Evolutionary conservation across 2,329 filamentous ascomycete species (phyloP), one percentile per base, ranked within the genome.

Genomic region (Fusarium sp.): DNA sequence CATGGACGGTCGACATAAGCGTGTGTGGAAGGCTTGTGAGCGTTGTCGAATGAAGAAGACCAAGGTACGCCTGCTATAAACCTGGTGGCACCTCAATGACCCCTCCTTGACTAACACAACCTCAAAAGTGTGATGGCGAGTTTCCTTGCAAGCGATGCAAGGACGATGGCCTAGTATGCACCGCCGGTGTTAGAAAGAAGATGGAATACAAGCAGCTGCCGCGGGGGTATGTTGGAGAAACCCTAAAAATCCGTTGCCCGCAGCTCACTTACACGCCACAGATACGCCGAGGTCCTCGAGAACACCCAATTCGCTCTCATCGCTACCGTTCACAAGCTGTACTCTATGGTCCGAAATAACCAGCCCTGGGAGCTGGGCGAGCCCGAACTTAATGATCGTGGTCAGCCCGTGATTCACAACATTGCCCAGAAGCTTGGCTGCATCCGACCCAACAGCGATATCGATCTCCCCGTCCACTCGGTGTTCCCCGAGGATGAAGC

Each of bases 11-110:
- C 83, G 88, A 67, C 88, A 90, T 75, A 91, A 90, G 82, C 82
- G 89, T 70, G 88, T 90, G 58, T 90, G 88, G 88, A 91, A 91
- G 77, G 89, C 89, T 16, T 91, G 89, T 69, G 88, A 91, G 79
- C 82, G 89, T 70, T 91, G 89, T 82, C 82, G 89, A 70, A 90
- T 90, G 88, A 91, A 91, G 84, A 91, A 91, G 83, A 91, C 89
- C 57, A 91, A 91, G 88, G 88, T 89, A 79, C 52, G 65, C 65
- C 44, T 50, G 18, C 34, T 66, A 43, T 44, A 51, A 36, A 69
- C 27, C 16, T 28, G 27, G 50, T 65, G n/a, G 54, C 53, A 23
- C 23, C 23, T 23, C 23, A 23, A 23, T 23, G 43, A 27, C 44
- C 50, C 39, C 53, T 31, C 62, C 27, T 30, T 36, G 16, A 60